A percentile compares a stretch with the other conserved stretches of the same genome.
These are phyloP conservation scores for Myotisia sp. DNA, from an alignment of 2,329 filamentous ascomycete species.

Conservation along the genomic window DNA sequence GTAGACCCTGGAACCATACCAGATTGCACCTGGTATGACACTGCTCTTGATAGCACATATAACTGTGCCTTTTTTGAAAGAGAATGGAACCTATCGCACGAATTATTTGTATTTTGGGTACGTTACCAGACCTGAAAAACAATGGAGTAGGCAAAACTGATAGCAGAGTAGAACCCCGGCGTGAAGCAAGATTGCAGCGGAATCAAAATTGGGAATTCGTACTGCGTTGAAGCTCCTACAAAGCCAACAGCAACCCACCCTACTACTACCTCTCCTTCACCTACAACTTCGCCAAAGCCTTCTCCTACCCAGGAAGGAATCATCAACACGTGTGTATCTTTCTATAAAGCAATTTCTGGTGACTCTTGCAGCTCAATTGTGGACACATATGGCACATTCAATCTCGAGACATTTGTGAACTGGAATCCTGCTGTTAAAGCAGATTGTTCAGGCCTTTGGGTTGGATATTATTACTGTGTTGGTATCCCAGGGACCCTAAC, in stretches of 20 bases:
- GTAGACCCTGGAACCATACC: neutral
- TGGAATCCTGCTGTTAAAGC: slow-evolving; percentile 17
- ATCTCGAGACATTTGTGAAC: slow-evolving; percentile 9
- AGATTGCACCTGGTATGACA: neutral
- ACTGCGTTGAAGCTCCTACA: neutral
- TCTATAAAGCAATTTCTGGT: neutral
- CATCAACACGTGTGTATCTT: neutral
- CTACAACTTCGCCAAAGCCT: neutral
- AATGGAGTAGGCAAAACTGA: neutral
- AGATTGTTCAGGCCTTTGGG: slow-evolving; percentile 13
- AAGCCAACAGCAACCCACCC: neutral
- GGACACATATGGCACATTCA: neutral
- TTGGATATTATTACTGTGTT: slow-evolving; percentile 16
- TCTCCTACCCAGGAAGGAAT: neutral
- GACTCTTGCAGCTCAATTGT: neutral
- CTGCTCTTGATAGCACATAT: neutral
- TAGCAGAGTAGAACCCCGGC: neutral
- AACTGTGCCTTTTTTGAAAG: neutral
- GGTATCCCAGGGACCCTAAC: slow-evolving; percentile 6
- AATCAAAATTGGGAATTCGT: neutral
- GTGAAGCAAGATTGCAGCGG: neutral
- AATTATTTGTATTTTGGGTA: neutral
- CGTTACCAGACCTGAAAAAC: neutral
- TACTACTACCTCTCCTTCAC: neutral
- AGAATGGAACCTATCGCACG: slow-evolving; percentile 1